phyloP scores from a whole-genome alignment of 805 yeast genomes.

The Wickerhamomyces tratensis region DNA sequence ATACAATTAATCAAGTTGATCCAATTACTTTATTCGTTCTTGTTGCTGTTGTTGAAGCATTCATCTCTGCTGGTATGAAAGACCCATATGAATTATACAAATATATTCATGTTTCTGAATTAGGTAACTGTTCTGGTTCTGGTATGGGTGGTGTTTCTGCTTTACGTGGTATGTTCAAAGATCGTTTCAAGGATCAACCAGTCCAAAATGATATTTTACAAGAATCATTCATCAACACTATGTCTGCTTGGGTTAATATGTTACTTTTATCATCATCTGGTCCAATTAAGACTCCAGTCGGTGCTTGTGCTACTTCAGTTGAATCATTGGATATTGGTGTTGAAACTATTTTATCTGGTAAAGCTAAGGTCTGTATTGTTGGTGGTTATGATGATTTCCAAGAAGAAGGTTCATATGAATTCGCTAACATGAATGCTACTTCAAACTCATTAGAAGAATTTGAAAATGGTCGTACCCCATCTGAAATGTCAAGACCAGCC shows the following conservation, averaged over 20 bases:
- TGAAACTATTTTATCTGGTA: constrained; percentile 86
- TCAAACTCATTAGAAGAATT: constrained; percentile 82
- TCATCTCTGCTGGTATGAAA: constrained; percentile 87
- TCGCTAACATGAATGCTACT: constrained; percentile 98
- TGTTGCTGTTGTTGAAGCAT: constrained; percentile 93
- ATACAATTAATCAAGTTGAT: constrained; percentile 88
- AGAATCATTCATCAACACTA: constrained; percentile 97
- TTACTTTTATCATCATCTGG: constrained; percentile 93
- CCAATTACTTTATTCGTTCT: constrained; percentile 88
- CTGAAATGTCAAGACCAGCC: constrained; percentile 98
- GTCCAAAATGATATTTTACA: constrained; percentile 96
- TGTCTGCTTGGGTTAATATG: constrained; percentile 99
- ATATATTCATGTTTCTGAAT: constrained; percentile 96
- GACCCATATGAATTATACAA: constrained; percentile 98
- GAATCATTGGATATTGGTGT: constrained; percentile 96
- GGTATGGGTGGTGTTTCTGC: constrained; percentile 99
- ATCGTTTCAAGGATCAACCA: constrained; percentile 85
- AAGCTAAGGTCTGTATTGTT: constrained; percentile 92
- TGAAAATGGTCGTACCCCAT: constrained; percentile 94
- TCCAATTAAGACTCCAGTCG: constrained; percentile 98
- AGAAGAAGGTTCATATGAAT: constrained; percentile 97
- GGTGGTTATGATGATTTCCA: constrained; percentile 99
- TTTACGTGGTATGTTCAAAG: constrained; percentile 94
- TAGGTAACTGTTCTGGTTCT: constrained; percentile 99
- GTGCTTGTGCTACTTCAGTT: constrained; percentile 99